Conservation (phyloP, 2,329 filamentous ascomycete species). For the Trichoderma asperellum region DNA sequence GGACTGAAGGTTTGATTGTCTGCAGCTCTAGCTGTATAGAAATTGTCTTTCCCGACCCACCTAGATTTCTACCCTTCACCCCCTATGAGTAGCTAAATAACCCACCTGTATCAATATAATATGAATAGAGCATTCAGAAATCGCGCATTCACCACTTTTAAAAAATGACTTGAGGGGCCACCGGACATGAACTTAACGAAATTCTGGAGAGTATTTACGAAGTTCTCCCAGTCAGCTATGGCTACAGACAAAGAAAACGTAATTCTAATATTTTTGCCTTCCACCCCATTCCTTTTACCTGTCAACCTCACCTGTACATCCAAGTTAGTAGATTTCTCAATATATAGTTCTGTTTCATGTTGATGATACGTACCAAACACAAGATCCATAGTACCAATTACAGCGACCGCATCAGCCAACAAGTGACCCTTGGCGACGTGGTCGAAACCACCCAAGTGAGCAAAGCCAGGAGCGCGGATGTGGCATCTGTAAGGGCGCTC, state of each 20-base stretch:
- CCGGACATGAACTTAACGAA: conserved; percentile 34
- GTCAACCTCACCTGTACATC: conserved; percentile 61
- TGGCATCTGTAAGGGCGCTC: conserved; percentile 97
- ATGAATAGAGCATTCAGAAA: neutral
- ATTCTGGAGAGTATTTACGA: conserved; percentile 45
- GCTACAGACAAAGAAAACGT: conserved; percentile 47
- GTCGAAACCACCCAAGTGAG: conserved; percentile 92
- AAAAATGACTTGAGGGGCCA: neutral
- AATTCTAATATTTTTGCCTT: conserved; percentile 33
- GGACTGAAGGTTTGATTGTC: conserved; percentile 50
- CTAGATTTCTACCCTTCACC: neutral
- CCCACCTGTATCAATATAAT: conserved; percentile 7
- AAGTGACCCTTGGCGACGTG: conserved; percentile 91
- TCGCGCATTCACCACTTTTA: neutral
- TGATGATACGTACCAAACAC: conserved; percentile 71
- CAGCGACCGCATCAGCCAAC: conserved; percentile 93
- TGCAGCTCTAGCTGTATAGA: conserved; percentile 12
- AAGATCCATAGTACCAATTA: conserved; percentile 88
- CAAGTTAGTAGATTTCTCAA: conserved; percentile 40
- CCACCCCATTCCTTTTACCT: conserved; percentile 51
- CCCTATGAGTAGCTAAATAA: neutral
- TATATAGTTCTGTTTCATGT: neutral
- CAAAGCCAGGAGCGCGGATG: conserved; percentile 95
- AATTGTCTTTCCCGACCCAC: neutral
- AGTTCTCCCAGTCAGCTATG: conserved; percentile 45